A percentile compares a stretch with the other conserved stretches of the same genome.
phyloP scores from a whole-genome alignment of 192 early-diverging fungal species.

The Mortierella alpina region DNA sequence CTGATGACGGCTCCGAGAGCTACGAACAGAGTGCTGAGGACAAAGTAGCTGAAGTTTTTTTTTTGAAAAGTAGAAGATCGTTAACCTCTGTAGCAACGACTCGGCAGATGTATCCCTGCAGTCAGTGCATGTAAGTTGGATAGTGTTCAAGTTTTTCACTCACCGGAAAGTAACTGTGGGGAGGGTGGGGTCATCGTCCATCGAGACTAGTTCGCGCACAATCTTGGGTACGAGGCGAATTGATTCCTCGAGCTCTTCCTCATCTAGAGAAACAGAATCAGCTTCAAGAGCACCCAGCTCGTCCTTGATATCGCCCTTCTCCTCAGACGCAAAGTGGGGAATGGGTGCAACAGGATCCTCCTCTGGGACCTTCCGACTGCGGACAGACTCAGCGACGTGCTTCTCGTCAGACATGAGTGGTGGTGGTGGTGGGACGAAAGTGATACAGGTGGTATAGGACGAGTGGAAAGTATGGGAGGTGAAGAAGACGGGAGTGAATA shows the following conservation, averaged over 20 bases:
- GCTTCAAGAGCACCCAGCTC: slow-evolving; percentile 26
- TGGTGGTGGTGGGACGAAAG: not conserved
- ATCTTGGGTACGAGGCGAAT: slow-evolving; percentile 51
- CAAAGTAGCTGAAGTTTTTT: slow-evolving; percentile 40
- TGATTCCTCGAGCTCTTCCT: slow-evolving; percentile 45
- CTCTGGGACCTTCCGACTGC: slow-evolving; percentile 15
- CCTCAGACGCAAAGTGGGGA: slow-evolving; percentile 42
- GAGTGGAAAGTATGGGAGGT: not conserved
- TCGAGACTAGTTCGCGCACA: slow-evolving; percentile 54
- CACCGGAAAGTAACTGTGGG: slow-evolving; percentile 58
- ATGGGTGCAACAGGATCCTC: slow-evolving; percentile 48
- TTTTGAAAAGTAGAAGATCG: not conserved
- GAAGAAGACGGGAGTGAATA: not conserved
- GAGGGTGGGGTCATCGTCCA: slow-evolving; percentile 54
- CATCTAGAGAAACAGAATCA: slow-evolving; percentile 40
- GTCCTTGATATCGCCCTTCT: slow-evolving; percentile 37
- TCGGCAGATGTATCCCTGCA: not conserved
- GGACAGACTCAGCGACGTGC: not conserved
- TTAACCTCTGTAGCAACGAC: not conserved
- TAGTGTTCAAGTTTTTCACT: not conserved
- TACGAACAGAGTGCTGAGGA: slow-evolving; percentile 50
- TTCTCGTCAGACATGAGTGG: slow-evolving; percentile 16
- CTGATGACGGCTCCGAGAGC: slow-evolving; percentile 51
- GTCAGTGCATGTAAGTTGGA: not conserved
- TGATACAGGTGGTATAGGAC: not conserved